Conservation (phyloP, 306 rosid species). For the Rosa chinensis region DNA sequence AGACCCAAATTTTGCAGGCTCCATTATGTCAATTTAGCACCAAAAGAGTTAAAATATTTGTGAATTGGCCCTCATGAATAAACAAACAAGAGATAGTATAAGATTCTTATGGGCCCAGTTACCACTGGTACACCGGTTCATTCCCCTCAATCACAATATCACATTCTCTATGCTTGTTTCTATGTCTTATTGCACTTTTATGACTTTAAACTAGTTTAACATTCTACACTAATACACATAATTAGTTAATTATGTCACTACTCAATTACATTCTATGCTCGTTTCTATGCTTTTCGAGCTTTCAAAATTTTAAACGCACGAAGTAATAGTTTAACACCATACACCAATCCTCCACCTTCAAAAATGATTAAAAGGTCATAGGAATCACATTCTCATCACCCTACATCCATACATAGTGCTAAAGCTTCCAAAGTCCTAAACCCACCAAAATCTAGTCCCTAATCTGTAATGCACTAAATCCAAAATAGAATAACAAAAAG, state of each 20-base stretch:
- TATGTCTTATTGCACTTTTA: neutral
- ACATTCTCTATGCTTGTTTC: neutral
- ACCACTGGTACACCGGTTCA: neutral
- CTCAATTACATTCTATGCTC: neutral
- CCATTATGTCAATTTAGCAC: neutral
- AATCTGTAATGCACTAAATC: neutral
- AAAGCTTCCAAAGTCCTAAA: slow-evolving; percentile 7
- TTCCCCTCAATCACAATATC: neutral
- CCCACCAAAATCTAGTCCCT: neutral
- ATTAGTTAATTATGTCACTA: neutral
- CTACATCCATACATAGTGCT: slow-evolving; percentile 32
- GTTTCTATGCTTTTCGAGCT: neutral
- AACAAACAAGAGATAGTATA: neutral
- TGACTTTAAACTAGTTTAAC: neutral
- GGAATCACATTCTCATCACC: slow-evolving; percentile 11
- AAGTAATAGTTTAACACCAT: neutral
- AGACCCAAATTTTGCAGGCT: neutral
- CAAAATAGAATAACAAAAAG: neutral
- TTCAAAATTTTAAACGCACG: neutral
- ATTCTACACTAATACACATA: neutral
- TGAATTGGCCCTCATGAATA: neutral
- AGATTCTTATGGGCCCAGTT: no score
- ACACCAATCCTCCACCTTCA: neutral
- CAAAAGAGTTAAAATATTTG: neutral
- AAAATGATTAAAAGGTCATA: neutral